Evolutionary conservation across 202 grass and related monocot species (phyloP), one percentile per base, ranked within the genome.

Genomic region (Panicum hallii): DNA sequence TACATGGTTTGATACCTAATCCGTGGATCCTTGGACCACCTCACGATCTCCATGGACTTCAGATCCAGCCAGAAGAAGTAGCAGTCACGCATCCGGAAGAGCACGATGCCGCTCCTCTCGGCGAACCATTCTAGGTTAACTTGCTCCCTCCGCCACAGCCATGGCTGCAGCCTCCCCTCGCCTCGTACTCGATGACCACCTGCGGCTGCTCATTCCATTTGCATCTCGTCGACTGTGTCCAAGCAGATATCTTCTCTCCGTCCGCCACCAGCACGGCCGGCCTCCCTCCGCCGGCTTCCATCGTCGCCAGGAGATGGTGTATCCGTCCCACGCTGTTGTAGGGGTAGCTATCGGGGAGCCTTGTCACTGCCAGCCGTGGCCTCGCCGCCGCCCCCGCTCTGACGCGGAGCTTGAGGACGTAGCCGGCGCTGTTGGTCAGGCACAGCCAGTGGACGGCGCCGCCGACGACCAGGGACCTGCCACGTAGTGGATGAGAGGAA

Each of bases 71-170:
- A 11, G 11, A 67, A 41, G 64, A 23, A 58, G 17, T 4, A 7
- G 9, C n/a, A 11, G 47, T 52, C 8, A 8, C 7, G 1, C n/a
- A 58, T 9, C 20, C 3, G 6, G 55, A 58, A 0, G 55, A 81
- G 64, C 36, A 81, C 36, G 13, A 55, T 15, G 47, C 78, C 78
- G 13, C 78, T 81, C 64, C 64, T 80, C 48, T 80, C 65, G 4
- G 19, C 48, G n/a, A 76, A 76, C 73, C 53, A 22, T 7, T 20
- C 52, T 1, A 55, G 2, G 46, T 13, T 48, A 48, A 11, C 8
- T 2, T 48, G 46, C 11, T 36, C 36, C 2, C 36, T 36, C 36
- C 2, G 36, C 36, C 3, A 36, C 36, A 36, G 2, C 28, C 61
- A 66, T 7, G n/a, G 46, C 10, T 13, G 46, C 46, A 15, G 20